These are phyloP conservation scores for Phoma herbarum DNA, from an alignment of 2,329 filamentous ascomycete genomes.

Conservation along the genomic window DNA sequence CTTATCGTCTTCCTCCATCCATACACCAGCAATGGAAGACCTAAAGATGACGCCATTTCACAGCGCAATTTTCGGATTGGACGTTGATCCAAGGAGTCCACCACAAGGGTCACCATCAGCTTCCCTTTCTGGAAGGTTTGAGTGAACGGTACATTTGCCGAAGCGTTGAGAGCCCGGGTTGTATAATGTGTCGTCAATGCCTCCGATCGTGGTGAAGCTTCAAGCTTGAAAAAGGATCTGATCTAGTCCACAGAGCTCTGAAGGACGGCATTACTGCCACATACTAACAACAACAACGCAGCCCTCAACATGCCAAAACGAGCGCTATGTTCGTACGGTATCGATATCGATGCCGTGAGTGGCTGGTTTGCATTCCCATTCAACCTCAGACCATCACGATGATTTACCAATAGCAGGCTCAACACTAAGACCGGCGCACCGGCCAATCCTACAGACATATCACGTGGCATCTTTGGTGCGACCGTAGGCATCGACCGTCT, in stretches of 20 bases:
- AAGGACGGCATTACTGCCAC: background rate
- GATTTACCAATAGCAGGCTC: conserved; percentile 38
- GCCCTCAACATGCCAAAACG: background rate
- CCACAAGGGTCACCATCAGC: background rate
- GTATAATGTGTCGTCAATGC: background rate
- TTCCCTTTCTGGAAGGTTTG: background rate
- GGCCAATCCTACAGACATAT: conserved; percentile 53
- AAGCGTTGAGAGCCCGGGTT: background rate
- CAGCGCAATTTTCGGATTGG: background rate
- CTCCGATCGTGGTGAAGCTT: background rate
- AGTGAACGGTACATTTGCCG: background rate
- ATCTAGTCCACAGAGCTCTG: background rate
- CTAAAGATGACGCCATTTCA: background rate
- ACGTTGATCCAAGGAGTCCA: background rate
- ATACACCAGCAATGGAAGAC: background rate
- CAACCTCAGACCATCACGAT: background rate
- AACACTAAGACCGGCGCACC: conserved; percentile 52
- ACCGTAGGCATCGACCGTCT: conserved; percentile 54
- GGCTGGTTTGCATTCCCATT: background rate
- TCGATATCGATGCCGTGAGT: background rate
- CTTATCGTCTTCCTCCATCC: conserved; percentile 13
- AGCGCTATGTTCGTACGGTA: background rate
- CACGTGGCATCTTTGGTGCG: conserved; percentile 53
- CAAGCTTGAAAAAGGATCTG: background rate
- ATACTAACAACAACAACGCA: too few relatives aligned